A percentile compares a stretch with the other conserved stretches of the same genome.
Evolutionary conservation across 441 rosid species (phyloP).

Genomic region (Euphorbia schlechtendalii): DNA sequence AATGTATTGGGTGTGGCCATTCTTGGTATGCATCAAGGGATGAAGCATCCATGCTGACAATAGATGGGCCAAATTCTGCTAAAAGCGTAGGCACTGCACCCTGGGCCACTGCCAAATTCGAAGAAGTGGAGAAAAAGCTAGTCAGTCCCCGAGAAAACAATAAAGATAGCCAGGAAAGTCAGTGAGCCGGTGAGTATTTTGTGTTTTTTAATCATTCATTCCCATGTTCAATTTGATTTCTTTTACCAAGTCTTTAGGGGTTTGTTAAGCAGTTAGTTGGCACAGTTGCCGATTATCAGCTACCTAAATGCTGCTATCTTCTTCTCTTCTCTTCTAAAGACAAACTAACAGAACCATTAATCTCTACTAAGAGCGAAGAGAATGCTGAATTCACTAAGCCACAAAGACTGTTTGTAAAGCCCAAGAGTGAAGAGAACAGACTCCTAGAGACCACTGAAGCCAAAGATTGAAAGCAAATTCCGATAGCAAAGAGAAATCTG

Average conservation of each 20-base stretch:
- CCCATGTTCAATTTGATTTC: no score
- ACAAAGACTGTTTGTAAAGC: neutral
- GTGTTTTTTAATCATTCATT: no score
- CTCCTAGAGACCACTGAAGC: no score
- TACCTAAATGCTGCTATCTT: slow-evolving; percentile 23
- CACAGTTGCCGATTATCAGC: no score
- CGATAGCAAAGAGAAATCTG: neutral
- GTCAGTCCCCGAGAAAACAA: slow-evolving; percentile 53
- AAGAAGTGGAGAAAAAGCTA: slow-evolving; percentile 57
- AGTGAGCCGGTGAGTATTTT: slow-evolving; percentile 26
- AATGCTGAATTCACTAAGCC: no score
- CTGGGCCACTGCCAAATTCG: slow-evolving; percentile 56
- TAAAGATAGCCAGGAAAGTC: slow-evolving; percentile 39
- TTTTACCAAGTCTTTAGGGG: no score
- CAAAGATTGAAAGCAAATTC: no score
- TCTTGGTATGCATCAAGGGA: slow-evolving; percentile 94
- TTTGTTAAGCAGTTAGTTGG: no score
- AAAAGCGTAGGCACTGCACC: slow-evolving; percentile 45
- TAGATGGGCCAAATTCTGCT: slow-evolving; percentile 47
- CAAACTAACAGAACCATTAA: no score
- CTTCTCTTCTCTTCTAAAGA: neutral
- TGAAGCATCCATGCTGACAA: slow-evolving; percentile 72
- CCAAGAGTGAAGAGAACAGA: neutral
- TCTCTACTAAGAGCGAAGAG: no score
- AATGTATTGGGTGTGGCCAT: slow-evolving; percentile 78